Conservation (phyloP, 2,329 filamentous ascomycete species). For the Arthroderma sp. region DNA sequence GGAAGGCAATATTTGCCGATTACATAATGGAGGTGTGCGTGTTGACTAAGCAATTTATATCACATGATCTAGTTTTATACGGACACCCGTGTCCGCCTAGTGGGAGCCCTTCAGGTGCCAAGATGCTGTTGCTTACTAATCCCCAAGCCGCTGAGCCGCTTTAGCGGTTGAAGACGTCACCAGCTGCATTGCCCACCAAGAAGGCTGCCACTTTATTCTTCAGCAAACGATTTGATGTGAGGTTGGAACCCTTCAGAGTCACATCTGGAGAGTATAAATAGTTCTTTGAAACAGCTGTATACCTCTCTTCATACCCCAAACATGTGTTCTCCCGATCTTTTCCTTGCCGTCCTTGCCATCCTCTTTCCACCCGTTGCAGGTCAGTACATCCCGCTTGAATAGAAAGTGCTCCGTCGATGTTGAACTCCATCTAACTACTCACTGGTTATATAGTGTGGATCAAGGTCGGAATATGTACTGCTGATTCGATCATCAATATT, state of each 20-base stretch:
- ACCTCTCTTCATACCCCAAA: slow-evolving; percentile 4
- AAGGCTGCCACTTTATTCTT: too few relatives aligned
- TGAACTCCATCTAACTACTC: not conserved
- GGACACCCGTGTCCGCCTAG: not conserved
- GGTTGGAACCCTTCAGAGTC: too few relatives aligned
- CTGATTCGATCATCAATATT: slow-evolving; percentile 89
- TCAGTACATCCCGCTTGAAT: slow-evolving; percentile 20
- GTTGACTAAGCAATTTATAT: not conserved
- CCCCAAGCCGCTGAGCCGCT: too few relatives aligned
- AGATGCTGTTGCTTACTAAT: too few relatives aligned
- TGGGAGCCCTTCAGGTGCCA: not conserved
- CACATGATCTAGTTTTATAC: not conserved
- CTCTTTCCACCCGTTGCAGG: slow-evolving; percentile 48
- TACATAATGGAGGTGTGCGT: not conserved
- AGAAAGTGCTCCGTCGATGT: too few relatives aligned
- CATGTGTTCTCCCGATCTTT: slow-evolving; percentile 50
- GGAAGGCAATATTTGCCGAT: not conserved
- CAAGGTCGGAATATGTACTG: slow-evolving; percentile 83
- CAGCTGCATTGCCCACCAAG: too few relatives aligned
- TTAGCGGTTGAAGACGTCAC: too few relatives aligned
- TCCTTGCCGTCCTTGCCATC: slow-evolving; percentile 46
- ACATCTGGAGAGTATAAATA: not conserved
- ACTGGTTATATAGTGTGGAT: slow-evolving; percentile 62
- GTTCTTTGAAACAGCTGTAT: not conserved
- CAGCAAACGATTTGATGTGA: too few relatives aligned